Percentiles rank a stretch among this genome's conserved stretches.
Conservation (phyloP, 192 early-diverging fungal genomes). For the Lobulomyces angularis region DNA sequence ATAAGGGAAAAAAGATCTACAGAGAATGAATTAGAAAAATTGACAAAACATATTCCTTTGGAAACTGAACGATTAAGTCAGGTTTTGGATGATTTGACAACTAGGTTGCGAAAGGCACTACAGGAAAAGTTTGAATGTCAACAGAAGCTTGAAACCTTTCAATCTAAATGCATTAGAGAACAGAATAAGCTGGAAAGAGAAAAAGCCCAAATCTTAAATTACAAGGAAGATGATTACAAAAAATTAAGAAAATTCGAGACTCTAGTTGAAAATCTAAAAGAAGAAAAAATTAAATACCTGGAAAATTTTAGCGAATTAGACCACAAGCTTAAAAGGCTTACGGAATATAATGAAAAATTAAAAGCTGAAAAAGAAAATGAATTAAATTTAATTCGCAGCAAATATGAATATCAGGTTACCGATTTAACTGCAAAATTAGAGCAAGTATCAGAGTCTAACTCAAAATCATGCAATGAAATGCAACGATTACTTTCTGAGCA, state of each 20-base stretch:
- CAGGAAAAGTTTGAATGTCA: slow-evolving; percentile 18
- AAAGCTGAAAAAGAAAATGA: too few relatives aligned
- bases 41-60: slow-evolving; percentile 25
- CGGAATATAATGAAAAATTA: too few relatives aligned
- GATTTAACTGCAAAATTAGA: slow-evolving; percentile 23
- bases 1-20: slow-evolving; percentile 35
- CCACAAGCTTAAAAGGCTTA: slow-evolving; percentile 20
- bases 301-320: slow-evolving; percentile 19
- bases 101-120: slow-evolving; percentile 15
- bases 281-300: slow-evolving; percentile 16
- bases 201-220: slow-evolving; percentile 19
- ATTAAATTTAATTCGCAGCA: too few relatives aligned
- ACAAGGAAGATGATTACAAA: slow-evolving; percentile 24
- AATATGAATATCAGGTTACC: slow-evolving; percentile 5
- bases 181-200: slow-evolving; percentile 31
- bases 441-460: slow-evolving; percentile 19
- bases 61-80: slow-evolving; percentile 29
- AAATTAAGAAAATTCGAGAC: slow-evolving; percentile 24
- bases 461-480: slow-evolving; percentile 23
- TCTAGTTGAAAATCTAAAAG: slow-evolving; percentile 34
- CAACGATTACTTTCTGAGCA: slow-evolving; percentile 26
- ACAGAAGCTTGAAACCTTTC: slow-evolving; percentile 22
- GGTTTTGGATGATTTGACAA: slow-evolving; percentile 29
- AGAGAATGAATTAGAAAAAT: slow-evolving; percentile 33
- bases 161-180: slow-evolving; percentile 25